Conservation (phyloP, 2,329 filamentous ascomycete species). For the Penicillium decumbens region DNA sequence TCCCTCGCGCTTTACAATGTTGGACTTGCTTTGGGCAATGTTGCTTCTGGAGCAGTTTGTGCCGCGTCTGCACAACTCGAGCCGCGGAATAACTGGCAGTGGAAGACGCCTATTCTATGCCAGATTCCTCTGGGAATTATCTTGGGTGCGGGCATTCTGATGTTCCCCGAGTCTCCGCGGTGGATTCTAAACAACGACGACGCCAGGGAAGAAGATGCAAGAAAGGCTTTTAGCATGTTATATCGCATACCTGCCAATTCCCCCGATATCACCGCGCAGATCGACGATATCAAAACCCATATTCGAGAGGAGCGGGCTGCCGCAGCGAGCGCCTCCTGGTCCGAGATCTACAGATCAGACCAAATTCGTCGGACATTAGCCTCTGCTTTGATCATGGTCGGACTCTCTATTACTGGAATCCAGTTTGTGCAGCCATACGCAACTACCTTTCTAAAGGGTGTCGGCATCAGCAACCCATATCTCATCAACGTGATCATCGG, state of each 20-base stretch:
- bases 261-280: conserved; percentile 20
- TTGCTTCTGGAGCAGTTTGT: conserved; percentile 26
- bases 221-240: conserved; percentile 19
- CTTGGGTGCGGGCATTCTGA: conserved; percentile 22
- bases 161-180: conserved; percentile 27
- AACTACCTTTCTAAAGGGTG: conserved; percentile 18
- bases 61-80: conserved; percentile 23
- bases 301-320: conserved; percentile 21
- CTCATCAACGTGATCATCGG: conserved; percentile 22
- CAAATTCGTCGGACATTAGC: conserved; percentile 22
- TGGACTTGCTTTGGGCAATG: conserved; percentile 26
- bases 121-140: conserved; percentile 28
- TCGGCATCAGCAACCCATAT: conserved; percentile 23
- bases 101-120: conserved; percentile 30
- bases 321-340: conserved; percentile 13
- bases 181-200: conserved; percentile 21
- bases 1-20: conserved; percentile 24
- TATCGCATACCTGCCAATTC: conserved; percentile 21
- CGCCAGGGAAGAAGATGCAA: conserved; percentile 19
- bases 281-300: conserved; percentile 23
- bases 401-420: conserved; percentile 25
- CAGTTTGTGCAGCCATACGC: conserved; percentile 22
- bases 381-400: conserved; percentile 25
- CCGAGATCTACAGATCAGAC: conserved; percentile 22
- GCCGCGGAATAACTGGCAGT: conserved; percentile 25